Evolutionary conservation across 1,284 basidiomycete genomes (phyloP).

Genomic region (Wolfiporia cocos): DNA sequence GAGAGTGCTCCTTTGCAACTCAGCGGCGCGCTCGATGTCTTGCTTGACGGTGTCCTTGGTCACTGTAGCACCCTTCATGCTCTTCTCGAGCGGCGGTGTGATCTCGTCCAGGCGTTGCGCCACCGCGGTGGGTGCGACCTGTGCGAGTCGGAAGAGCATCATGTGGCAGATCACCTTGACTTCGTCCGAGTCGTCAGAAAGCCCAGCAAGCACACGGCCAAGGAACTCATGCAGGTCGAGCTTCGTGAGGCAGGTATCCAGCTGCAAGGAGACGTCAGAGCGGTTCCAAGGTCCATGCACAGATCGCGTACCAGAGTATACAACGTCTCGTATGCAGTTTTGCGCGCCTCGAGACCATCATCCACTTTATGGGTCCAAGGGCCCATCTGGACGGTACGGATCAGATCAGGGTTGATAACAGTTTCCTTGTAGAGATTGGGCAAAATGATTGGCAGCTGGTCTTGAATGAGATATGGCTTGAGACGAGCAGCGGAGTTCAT

Average conservation of each 20-base stretch:
- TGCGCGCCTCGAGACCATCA: slow-evolving; percentile 89
- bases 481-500: slow-evolving; percentile 93
- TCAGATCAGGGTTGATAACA: slow-evolving; percentile 71
- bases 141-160: slow-evolving; percentile 88
- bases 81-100: slow-evolving; percentile 75
- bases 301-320: slow-evolving; percentile 74
- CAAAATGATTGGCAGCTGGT: slow-evolving; percentile 74
- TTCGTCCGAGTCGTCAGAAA: slow-evolving; percentile 89
- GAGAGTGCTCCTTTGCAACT: slow-evolving; percentile 85
- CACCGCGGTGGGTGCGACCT: slow-evolving; percentile 78
- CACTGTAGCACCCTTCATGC: slow-evolving; percentile 87
- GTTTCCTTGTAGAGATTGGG: slow-evolving; percentile 88
- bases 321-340: slow-evolving; percentile 97
- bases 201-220: slow-evolving; percentile 74
- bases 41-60: slow-evolving; percentile 97
- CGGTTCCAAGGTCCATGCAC: background rate
- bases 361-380: slow-evolving; percentile 96
- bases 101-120: slow-evolving; percentile 85
- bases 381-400: slow-evolving; percentile 95
- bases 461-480: slow-evolving; percentile 87
- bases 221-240: slow-evolving; percentile 87
- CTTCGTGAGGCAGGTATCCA: slow-evolving; percentile 85
- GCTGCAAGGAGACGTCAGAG: slow-evolving; percentile 33
- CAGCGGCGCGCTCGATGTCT: slow-evolving; percentile 90
- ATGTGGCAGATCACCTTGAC: slow-evolving; percentile 97